phyloP scores from a whole-genome alignment of 371 early-diverging fungal species.

The Syncephalastrum contaminatum region DNA sequence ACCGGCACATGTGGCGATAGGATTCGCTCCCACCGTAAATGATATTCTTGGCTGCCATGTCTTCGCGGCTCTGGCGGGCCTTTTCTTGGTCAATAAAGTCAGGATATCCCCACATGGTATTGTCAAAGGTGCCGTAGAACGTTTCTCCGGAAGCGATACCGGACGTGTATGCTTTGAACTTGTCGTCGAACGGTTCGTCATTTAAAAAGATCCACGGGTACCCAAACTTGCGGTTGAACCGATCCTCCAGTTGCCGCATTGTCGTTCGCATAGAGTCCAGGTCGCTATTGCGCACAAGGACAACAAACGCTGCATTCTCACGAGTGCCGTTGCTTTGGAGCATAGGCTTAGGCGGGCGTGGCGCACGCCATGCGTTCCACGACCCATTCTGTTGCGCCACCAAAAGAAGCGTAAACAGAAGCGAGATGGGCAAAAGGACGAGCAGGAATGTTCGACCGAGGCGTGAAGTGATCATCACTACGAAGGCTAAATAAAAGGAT shows the following conservation, averaged over 20 bases:
- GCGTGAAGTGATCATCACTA: slow-evolving; percentile 9
- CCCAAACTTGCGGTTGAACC: slow-evolving; percentile 74
- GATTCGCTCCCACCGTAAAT: slow-evolving; percentile 80
- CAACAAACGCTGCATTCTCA: slow-evolving; percentile 58
- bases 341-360: slow-evolving; percentile 9
- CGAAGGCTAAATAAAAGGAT: too few relatives aligned
- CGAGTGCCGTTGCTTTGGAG: slow-evolving; percentile 13
- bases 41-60: slow-evolving; percentile 57
- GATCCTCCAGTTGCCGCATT: slow-evolving; percentile 72
- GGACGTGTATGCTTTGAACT: slow-evolving; percentile 59
- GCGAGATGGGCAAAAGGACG: slow-evolving; percentile 10
- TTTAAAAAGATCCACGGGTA: slow-evolving; percentile 89
- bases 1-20: slow-evolving; percentile 94
- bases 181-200: slow-evolving; percentile 72
- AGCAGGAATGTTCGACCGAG: slow-evolving; percentile 9
- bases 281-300: slow-evolving; percentile 72
- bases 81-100: slow-evolving; percentile 68
- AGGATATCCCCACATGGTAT: slow-evolving; percentile 80
- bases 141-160: slow-evolving; percentile 47
- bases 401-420: slow-evolving; percentile 12
- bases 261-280: slow-evolving; percentile 62
- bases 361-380: too few relatives aligned
- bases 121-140: slow-evolving; percentile 30
- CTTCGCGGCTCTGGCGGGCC: slow-evolving; percentile 51
- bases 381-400: slow-evolving; percentile 13